Percentiles rank a stretch among this genome's conserved stretches.
Evolutionary conservation across 148 eudicot genomes (phyloP).

Genomic region (Chenopodium formosanum): DNA sequence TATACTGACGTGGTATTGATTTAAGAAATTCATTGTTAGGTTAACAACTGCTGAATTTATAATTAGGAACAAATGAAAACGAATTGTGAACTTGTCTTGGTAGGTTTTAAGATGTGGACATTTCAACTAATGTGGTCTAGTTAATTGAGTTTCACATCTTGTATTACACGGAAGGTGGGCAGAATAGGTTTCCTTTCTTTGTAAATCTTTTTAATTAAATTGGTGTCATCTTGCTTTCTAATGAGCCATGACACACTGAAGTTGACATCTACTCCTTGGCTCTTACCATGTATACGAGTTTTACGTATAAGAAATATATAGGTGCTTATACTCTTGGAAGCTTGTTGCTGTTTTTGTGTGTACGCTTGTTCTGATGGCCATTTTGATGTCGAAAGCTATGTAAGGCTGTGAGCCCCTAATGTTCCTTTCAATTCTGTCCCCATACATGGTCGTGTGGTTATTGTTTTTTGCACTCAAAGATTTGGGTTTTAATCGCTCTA

Average conservation of each 20-base stretch:
- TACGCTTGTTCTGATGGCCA: too few relatives aligned
- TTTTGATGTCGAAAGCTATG: neutral
- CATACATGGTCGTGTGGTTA: neutral
- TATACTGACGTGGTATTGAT: conserved; percentile 1
- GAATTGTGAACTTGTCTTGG: conserved; percentile 5
- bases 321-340: neutral
- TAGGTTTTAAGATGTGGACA: conserved; percentile 28
- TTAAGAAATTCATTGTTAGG: conserved; percentile 6
- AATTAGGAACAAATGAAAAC: neutral
- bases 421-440: neutral
- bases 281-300: neutral
- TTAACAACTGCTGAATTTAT: conserved; percentile 3
- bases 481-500: neutral
- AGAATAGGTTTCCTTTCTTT: neutral
- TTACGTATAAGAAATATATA: neutral
- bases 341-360: neutral
- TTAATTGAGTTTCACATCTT: conserved; percentile 2
- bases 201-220: neutral
- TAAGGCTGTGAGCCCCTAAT: neutral
- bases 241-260: conserved; percentile 2
- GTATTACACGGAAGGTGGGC: conserved; percentile 3
- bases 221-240: neutral
- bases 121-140: conserved; percentile 17
- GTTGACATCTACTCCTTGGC: neutral
- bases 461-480: neutral